Evolutionary conservation across 257 asterid genomes (phyloP), one percentile per base, ranked within the genome.

Genomic region (Fraxinus cuspidata): DNA sequence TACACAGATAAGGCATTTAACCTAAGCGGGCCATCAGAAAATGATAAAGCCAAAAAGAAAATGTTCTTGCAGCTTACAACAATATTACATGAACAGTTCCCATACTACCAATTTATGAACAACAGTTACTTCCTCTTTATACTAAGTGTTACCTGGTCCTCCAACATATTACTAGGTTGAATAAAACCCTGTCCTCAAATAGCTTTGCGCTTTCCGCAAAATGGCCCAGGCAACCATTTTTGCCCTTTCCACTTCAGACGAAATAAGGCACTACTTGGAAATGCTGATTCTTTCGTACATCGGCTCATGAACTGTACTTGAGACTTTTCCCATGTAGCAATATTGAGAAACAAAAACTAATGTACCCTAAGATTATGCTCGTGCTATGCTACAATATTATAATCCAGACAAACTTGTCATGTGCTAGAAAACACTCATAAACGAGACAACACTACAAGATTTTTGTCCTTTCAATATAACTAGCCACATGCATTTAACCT

Each of bases 361-460:
- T 72, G 27, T 44, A 19, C 29, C 64, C 11, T 16, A 44, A 78
- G 25, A 63, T 34, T 35, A 35, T 44, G 10, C 70, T 13, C 69
- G 15, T 42, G 32, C 12, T 47, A 18, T 44, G 56, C 35, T 34
- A 13, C n/a, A 71, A 58, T 31, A 71, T 68, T 7, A 37, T 31
- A 40, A 38, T 31, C 35, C 37, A 71, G 68, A 34, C 74, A 29
- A 31, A 35, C 37, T 35, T 70, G 60, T 32, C 42, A 34, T 74
- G 68, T 60, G 37, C 53, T 67, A 72, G 42, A 47, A 63, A 77
- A 69, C 49, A 18, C 73, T 70, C 31, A 74, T 35, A 23, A 67
- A 74, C 13, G 38, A 77, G 35, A 74, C 69, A 34, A 12, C 19
- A 3, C 32, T 63, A 31, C 69, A 63, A 23, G 69, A 12, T 21